Evolutionary conservation across 1,284 basidiomycete species (phyloP), one percentile per base, ranked within the genome.

Genomic region (Irpex sp.): DNA sequence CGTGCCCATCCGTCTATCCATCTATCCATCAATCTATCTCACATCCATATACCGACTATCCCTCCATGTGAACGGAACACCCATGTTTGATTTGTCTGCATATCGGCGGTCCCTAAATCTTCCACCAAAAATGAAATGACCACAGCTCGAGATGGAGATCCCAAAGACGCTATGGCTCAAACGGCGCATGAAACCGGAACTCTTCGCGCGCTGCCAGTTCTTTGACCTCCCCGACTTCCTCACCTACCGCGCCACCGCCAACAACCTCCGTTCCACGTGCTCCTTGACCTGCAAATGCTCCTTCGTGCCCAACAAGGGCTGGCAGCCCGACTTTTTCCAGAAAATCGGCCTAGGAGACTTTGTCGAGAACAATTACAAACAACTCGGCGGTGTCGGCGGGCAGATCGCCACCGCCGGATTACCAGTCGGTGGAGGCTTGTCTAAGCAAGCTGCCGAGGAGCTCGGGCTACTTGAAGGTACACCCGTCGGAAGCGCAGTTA

Each of bases 151-250:
- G 77, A 97, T 98, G 95, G 95, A 97, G 76, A 87, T 97, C 53
- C 95, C 95, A 0, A 98, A 98, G 78, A 91, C 96, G 9, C 87
- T 98, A 37, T 99, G 97, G 97, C 82, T 99, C 54, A 97, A 96
- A 77, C 89, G 88, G 64, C 83, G 94, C 78, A 96, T 98, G 94
- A 75, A 84, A 1, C 72, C 84, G 0, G 79, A 84, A 11, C 79
- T 80, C n/a, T 99, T 99, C 77, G 80, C 86, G 54, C 78, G 83
- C 59, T 95, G 90, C 78, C 91, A 94, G 75, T 97, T 99, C 81
- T 99, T 97, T 76, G 97, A 99, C 77, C 85, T 99, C 31, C 97
- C 97, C 13, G 97, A 99, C 78, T 98, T 90, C 79, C 85, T 99
- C 61, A 97, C 97, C 0, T 99, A 95, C 80, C 89, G 88, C 60